Evolutionary conservation across 345 rosid genomes (phyloP), one percentile per base, ranked within the genome.

Genomic region (Populus pruinosa): DNA sequence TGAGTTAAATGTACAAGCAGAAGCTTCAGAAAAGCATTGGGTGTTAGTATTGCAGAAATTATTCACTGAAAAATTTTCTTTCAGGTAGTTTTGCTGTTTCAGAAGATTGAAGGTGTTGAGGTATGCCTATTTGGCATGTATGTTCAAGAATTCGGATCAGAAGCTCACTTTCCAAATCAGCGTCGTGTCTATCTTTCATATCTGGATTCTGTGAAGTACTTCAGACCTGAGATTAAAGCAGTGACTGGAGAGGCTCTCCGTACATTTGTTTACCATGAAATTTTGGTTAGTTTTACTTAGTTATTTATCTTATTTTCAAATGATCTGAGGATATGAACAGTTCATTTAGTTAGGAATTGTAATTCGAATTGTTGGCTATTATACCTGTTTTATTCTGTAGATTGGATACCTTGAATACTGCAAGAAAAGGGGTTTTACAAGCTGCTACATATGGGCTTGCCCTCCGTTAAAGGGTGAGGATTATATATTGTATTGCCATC

Each of bases 381-480:
- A 23, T 72, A 44, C 62, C 44, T 33, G 64, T 73, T 83, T 68
- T 35, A 80, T 35, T 82, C 67, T 84, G 80, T 85, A 96, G 99
- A 96, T 92, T 83, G 98, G 99, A 39, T 96, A 96, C 87, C 97
- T 96, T 80, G 99, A 96, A 76, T 94, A 92, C 81, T 94, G 99
- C 90, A 96, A 94, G 90, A 83, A 87, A 74, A 93, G 99, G 76
- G 99, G 99, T 74, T 96, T 96, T 86, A 92, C 98, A 10, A 96
- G 98, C 87, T 96, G 99, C 87, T 96, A 96, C 78, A 94, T 96
- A 77, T 96, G 99, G 99, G 99, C 98, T 66, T 96, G 99, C 87
- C 99, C 99, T 70, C 99, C 99, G 8, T 79, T 96, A 67, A 96
- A 96, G 89, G 99, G 99, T 23, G 99, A 96, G 89, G 99, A 96